phyloP scores from a whole-genome alignment of 2,329 filamentous ascomycete species.

The Talaromyces sp. region DNA sequence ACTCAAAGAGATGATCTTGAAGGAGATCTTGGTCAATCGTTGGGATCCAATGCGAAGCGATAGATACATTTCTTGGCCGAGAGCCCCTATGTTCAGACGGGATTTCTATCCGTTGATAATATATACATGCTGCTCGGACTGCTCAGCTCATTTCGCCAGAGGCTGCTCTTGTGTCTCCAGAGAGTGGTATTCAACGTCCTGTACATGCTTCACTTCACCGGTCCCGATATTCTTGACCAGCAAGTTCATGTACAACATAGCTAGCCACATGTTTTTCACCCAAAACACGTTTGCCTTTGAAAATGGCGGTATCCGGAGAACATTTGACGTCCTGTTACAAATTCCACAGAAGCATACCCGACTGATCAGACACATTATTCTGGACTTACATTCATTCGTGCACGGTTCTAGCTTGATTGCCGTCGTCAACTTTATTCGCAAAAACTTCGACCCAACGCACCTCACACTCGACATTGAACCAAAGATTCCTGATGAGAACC shows the following conservation, averaged over 20 bases:
- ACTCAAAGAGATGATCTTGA: conserved; percentile 20
- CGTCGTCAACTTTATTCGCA: background rate
- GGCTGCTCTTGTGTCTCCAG: background rate
- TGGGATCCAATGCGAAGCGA: background rate
- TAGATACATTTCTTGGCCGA: background rate
- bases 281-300: background rate
- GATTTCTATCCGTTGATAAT: background rate
- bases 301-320: background rate
- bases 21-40: conserved; percentile 12
- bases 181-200: background rate
- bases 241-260: background rate
- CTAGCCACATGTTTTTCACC: background rate
- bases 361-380: background rate
- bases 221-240: background rate
- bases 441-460: background rate
- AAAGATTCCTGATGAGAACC: background rate
- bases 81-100: background rate
- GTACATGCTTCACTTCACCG: background rate
- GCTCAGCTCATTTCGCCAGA: background rate
- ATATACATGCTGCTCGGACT: background rate
- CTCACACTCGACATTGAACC: background rate
- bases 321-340: background rate
- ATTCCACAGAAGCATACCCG: background rate
- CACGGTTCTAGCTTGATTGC: no score
- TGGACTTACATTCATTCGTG: no score